Percentiles rank a stretch among this genome's conserved stretches.
phyloP scores from a whole-genome alignment of 139 green algal genomes.

The Zygnema cylindricum region DNA sequence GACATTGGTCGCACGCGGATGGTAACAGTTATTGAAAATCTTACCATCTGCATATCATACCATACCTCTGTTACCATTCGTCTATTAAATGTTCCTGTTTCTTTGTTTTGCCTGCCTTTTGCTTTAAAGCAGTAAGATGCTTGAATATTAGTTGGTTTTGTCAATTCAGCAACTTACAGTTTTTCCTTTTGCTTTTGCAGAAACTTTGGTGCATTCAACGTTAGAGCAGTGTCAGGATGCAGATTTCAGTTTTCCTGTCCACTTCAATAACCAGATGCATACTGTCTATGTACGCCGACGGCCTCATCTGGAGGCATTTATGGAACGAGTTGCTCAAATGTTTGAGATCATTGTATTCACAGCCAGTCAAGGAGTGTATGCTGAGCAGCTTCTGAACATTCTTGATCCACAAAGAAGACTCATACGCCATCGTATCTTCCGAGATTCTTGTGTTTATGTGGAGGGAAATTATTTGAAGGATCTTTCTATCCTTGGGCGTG shows the following conservation, averaged over 20 bases:
- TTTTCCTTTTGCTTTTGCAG: conserved; percentile 23
- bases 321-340: conserved; percentile 72
- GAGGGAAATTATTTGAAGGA: conserved; percentile 93
- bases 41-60: too few relatives aligned
- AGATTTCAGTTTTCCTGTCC: conserved; percentile 82
- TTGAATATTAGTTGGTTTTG: not conserved
- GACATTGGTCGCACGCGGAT: too few relatives aligned
- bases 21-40: too few relatives aligned
- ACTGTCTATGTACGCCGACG: conserved; percentile 74
- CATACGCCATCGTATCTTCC: conserved; percentile 88
- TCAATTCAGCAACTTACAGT: not conserved
- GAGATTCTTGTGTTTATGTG: conserved; percentile 89
- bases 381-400: conserved; percentile 82
- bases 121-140: too few relatives aligned
- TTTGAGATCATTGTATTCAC: conserved; percentile 90
- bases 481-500: conserved; percentile 82
- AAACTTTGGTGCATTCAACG: conserved; percentile 60
- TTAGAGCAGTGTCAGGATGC: conserved; percentile 44
- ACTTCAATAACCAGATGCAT: conserved; percentile 74
- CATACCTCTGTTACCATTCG: too few relatives aligned
- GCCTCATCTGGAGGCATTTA: conserved; percentile 76
- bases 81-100: too few relatives aligned
- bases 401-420: conserved; percentile 75
- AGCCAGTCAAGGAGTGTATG: conserved; percentile 77
- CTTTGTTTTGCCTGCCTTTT: too few relatives aligned